Conservation (phyloP, 2,329 filamentous ascomycete genomes). For the Colletotrichum acutatum region DNA sequence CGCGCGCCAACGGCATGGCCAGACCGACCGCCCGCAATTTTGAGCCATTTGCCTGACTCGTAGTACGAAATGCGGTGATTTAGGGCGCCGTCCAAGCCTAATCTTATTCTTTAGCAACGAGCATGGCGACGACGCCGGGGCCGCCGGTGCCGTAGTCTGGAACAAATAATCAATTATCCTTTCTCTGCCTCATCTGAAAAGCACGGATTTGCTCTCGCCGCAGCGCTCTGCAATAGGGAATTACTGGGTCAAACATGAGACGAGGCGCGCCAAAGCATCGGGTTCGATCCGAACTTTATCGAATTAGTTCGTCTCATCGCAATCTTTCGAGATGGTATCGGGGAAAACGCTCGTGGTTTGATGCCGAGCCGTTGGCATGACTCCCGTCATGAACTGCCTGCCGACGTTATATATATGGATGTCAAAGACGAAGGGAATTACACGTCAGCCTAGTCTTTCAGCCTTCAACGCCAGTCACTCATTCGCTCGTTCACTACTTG, state of each 20-base stretch:
- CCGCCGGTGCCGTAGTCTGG: not conserved
- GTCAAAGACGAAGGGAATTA: not conserved
- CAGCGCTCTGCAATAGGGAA: not conserved
- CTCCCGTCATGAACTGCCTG: not conserved
- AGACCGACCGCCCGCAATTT: too few relatives aligned
- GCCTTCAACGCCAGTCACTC: not conserved
- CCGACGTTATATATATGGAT: not conserved
- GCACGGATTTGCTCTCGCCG: not conserved
- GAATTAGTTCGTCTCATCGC: slow-evolving; percentile 13
- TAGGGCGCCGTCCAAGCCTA: too few relatives aligned
- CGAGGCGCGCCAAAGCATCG: not conserved
- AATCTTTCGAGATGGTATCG: not conserved
- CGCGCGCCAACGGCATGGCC: too few relatives aligned
- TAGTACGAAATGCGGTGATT: too few relatives aligned
- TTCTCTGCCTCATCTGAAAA: not conserved
- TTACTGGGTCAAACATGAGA: not conserved
- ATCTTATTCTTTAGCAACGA: too few relatives aligned
- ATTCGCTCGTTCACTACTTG: not conserved
- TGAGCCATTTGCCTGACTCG: too few relatives aligned
- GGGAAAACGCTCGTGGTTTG: not conserved
- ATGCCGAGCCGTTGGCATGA: not conserved
- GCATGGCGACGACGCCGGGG: not conserved
- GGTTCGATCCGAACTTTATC: not conserved
- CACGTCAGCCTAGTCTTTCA: not conserved
- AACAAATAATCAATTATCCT: not conserved